Conservation (phyloP, 805 yeast species). For the Saccharomycopsis oosterbeekiorum region DNA sequence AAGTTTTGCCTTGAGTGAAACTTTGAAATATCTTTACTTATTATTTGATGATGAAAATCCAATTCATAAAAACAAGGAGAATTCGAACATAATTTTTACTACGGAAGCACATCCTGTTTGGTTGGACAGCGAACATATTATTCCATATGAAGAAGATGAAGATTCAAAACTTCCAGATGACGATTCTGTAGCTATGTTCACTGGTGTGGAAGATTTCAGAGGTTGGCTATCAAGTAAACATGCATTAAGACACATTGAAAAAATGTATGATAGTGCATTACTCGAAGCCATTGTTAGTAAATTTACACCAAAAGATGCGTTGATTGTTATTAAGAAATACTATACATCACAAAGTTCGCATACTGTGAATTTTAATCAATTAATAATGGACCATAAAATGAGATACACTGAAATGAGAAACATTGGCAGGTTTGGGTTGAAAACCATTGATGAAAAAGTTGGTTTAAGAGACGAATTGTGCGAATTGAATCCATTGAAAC, state of each 20-base stretch:
- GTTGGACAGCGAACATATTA: conserved; percentile 35
- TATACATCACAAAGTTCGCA: neutral
- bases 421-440: conserved; percentile 20
- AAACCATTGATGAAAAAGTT: conserved; percentile 6
- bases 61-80: conserved; percentile 31
- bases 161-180: conserved; percentile 7
- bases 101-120: conserved; percentile 93
- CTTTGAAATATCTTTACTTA: conserved; percentile 71
- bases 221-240: neutral
- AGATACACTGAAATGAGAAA: conserved; percentile 3
- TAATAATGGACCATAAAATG: conserved; percentile 4
- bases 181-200: conserved; percentile 4
- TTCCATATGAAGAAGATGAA: conserved; percentile 21
- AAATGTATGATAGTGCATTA: neutral
- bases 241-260: neutral
- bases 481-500: conserved; percentile 18
- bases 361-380: neutral
- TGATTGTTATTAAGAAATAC: neutral
- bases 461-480: conserved; percentile 11
- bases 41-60: conserved; percentile 62
- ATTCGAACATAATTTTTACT: conserved; percentile 43
- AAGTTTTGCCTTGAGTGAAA: conserved; percentile 80
- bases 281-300: neutral
- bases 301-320: neutral
- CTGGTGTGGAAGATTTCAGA: neutral